Conservation (phyloP, 1,139 yeast genomes). For the Kodamaea ohmeri region DNA sequence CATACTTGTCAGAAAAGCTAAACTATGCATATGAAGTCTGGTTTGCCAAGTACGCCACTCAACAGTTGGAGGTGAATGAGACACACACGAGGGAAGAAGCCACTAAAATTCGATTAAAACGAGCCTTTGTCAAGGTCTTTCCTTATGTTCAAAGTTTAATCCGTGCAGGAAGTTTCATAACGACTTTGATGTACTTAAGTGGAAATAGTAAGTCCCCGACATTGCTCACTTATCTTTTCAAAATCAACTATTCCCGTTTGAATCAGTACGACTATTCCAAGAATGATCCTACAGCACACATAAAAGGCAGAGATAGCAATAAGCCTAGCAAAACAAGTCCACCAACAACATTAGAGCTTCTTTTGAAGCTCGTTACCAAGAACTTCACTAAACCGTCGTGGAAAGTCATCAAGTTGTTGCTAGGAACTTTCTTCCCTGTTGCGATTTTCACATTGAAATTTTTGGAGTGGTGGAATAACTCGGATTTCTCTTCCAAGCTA, state of each 20-base stretch:
- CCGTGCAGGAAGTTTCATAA: slow-evolving; percentile 52
- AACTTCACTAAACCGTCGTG: slow-evolving; percentile 42
- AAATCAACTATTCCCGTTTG: slow-evolving; percentile 69
- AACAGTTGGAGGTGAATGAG: slow-evolving; percentile 37
- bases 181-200: slow-evolving; percentile 65
- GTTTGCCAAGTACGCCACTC: slow-evolving; percentile 56
- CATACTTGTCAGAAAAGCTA: slow-evolving; percentile 69
- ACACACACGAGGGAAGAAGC: slow-evolving; percentile 30
- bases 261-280: slow-evolving; percentile 58
- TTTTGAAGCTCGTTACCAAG: slow-evolving; percentile 30
- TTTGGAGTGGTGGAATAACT: slow-evolving; percentile 92
- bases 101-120: slow-evolving; percentile 32
- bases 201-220: slow-evolving; percentile 67
- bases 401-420: slow-evolving; percentile 32
- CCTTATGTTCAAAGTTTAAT: slow-evolving; percentile 55
- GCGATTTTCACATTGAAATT: slow-evolving; percentile 83
- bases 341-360: slow-evolving; percentile 48
- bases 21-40: slow-evolving; percentile 64
- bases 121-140: slow-evolving; percentile 54
- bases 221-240: slow-evolving; percentile 58
- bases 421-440: slow-evolving; percentile 68
- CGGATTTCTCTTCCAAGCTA: slow-evolving; percentile 67
- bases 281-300: slow-evolving; percentile 34
- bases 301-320: slow-evolving; percentile 14
- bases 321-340: slow-evolving; percentile 43